Evolutionary conservation across 768 basidiomycete genomes (phyloP).

Genomic region (Mycena crocata): DNA sequence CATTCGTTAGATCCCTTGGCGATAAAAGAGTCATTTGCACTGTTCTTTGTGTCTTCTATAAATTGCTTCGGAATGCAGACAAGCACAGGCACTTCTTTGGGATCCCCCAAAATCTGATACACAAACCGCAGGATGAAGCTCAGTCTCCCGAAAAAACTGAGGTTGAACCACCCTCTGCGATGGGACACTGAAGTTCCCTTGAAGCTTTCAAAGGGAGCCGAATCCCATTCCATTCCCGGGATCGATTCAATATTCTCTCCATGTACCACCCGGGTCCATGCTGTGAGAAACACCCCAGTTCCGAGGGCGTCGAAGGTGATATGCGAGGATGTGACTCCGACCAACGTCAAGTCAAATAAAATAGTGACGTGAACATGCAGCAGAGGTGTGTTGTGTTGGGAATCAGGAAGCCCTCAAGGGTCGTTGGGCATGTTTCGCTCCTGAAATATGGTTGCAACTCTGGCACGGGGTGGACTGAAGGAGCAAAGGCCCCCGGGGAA

Average conservation of each 20-base stretch:
- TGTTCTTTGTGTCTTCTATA: slow-evolving; percentile 15
- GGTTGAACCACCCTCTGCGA: slow-evolving; percentile 21
- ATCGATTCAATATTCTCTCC: slow-evolving; percentile 22
- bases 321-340: slow-evolving; percentile 22
- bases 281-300: slow-evolving; percentile 11
- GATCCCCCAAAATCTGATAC: slow-evolving; percentile 12
- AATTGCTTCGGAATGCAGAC: slow-evolving; percentile 24
- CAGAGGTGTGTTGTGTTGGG: slow-evolving; percentile 18
- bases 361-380: slow-evolving; percentile 18
- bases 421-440: slow-evolving; percentile 4
- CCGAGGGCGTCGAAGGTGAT: slow-evolving; percentile 24
- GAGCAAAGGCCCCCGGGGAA: not conserved
- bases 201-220: not conserved
- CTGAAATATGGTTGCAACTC: slow-evolving; percentile 8
- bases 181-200: not conserved
- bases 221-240: slow-evolving; percentile 17
- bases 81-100: not conserved
- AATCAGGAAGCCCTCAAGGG: slow-evolving; percentile 9
- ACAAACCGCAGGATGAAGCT: slow-evolving; percentile 18
- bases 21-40: slow-evolving; percentile 19
- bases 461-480: not conserved
- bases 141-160: slow-evolving; percentile 6
- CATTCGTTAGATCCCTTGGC: slow-evolving; percentile 21
- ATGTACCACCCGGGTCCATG: slow-evolving; percentile 24
- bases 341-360: slow-evolving; percentile 25